Evolutionary conservation across 768 basidiomycete genomes (phyloP), one percentile per base, ranked within the genome.

Genomic region (Xerocomus spinulosus): DNA sequence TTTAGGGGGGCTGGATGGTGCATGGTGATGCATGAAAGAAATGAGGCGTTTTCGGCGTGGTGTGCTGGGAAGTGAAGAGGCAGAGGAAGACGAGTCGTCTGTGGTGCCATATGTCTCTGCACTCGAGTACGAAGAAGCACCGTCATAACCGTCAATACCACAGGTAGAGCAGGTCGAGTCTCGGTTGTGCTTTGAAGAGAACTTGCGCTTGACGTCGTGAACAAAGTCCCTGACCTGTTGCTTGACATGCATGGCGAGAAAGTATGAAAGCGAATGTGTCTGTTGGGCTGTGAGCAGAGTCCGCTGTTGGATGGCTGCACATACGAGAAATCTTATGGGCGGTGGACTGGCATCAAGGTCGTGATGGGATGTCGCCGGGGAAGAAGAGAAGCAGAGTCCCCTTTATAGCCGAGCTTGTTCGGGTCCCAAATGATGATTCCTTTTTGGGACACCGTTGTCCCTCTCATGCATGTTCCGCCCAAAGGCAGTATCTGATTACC

Each of bases 201-300:
- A 56, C 41, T 43, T 65, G 43, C 59, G 66, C 42, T 67, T 68
- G 25, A 69, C 61, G 12, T 60, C 65, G 10, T 68, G 57, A 12
- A 67, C 59, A 20, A 67, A 55, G 0, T 57, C 63, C 21, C 58
- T 63, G 35, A 67, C 62, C 0, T 59, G 52, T 15, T 59, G 55
- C 41, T 62, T 63, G 57, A 66, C 61, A 23, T 68, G 64, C 67
- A 68, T 67, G 10, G 29, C 42, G 9, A 25, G 26, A 39, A n/a
- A 10, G 34, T 20, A 24, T 1, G 5, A 32, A 26, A 59, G 46
- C 7, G 50, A 50, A 43, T 4, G 47, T 46, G 45, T 49, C n/a
- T 44, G 13, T 18, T 15, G n/a, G n/a, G n/a, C n/a, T n/a, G n/a
- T n/a, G n/a, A n/a, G n/a, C n/a, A n/a, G n/a, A n/a, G n/a, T n/a